Evolutionary conservation across 2,329 filamentous ascomycete species (phyloP).

Genomic region (Penicillium sp.): DNA sequence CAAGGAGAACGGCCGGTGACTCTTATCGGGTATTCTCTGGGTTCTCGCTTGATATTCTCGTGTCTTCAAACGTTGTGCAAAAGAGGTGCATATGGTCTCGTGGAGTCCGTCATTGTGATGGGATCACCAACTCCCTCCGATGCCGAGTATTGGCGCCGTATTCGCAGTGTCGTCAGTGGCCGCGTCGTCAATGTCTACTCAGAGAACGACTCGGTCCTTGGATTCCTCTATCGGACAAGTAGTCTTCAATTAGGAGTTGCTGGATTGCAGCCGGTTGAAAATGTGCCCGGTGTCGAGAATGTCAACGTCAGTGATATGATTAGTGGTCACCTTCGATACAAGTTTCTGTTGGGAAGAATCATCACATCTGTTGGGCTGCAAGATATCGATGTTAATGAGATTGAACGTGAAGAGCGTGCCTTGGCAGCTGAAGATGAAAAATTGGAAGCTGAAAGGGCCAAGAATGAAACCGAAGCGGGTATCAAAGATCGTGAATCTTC

Average conservation of each 20-base stretch:
- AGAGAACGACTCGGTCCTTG: slow-evolving; percentile 81
- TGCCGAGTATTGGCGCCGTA: slow-evolving; percentile 68
- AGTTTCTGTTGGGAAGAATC: slow-evolving; percentile 64
- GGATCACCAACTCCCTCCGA: slow-evolving; percentile 76
- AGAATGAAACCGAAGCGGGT: slow-evolving; percentile 31
- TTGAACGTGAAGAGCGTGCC: slow-evolving; percentile 44
- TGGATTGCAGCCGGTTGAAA: slow-evolving; percentile 71
- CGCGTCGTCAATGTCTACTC: slow-evolving; percentile 86
- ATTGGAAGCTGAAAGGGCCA: slow-evolving; percentile 36
- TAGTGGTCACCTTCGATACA: slow-evolving; percentile 68
- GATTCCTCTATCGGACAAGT: slow-evolving; percentile 80
- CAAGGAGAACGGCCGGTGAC: slow-evolving; percentile 81
- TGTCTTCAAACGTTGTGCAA: slow-evolving; percentile 76
- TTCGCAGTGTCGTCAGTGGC: slow-evolving; percentile 76
- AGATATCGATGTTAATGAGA: slow-evolving; percentile 54
- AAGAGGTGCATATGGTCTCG: slow-evolving; percentile 74
- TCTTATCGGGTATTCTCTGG: slow-evolving; percentile 76
- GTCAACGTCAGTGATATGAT: slow-evolving; percentile 64
- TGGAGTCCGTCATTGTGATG: slow-evolving; percentile 81
- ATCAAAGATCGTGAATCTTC: slow-evolving; percentile 18
- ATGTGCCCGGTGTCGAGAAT: slow-evolving; percentile 56
- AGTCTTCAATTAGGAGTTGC: slow-evolving; percentile 80
- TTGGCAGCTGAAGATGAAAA: slow-evolving; percentile 39
- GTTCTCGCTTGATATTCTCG: slow-evolving; percentile 76
- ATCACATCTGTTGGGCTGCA: slow-evolving; percentile 68